Conservation (phyloP, 148 eudicot species). For the Diospyros kaki region DNA sequence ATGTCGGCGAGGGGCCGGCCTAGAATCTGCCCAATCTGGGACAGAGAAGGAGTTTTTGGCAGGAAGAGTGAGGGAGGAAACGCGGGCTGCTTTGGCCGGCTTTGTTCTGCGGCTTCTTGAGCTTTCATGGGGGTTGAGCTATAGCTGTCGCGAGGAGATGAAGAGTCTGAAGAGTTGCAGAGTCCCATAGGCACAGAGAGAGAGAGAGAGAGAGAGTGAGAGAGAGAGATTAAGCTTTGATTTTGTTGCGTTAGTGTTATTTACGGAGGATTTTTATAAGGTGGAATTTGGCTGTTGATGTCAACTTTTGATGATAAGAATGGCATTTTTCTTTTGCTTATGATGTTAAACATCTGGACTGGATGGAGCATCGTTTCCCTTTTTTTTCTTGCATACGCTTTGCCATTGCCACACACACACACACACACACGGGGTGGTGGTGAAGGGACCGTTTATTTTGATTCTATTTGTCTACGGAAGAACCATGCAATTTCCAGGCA, state of each 20-base stretch:
- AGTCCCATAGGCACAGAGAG: background rate
- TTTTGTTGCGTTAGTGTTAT: background rate
- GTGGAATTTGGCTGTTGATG: no score
- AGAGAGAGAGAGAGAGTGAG: constrained; percentile 11
- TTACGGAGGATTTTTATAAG: background rate
- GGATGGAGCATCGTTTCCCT: background rate
- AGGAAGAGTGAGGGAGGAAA: background rate
- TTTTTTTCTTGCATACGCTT: constrained; percentile 13
- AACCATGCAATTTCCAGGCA: no score
- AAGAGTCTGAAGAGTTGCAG: constrained; percentile 16
- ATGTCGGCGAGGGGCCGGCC: constrained; percentile 50
- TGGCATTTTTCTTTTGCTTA: background rate
- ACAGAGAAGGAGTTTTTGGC: background rate
- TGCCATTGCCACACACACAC: background rate
- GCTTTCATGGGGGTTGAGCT: background rate
- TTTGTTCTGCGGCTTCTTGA: constrained; percentile 10
- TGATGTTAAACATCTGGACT: constrained; percentile 7
- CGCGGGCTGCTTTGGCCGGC: background rate
- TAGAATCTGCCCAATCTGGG: constrained; percentile 38
- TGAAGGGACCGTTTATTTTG: no score
- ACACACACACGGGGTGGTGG: no score
- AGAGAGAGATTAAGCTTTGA: background rate
- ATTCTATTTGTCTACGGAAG: no score
- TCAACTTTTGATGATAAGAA: no score
- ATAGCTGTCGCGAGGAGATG: constrained; percentile 14